Percentiles rank a stretch among this genome's conserved stretches.
These are phyloP conservation scores for Spencermartinsiella ligniputridi DNA, from an alignment of 1,139 yeast species.

Conservation along the genomic window DNA sequence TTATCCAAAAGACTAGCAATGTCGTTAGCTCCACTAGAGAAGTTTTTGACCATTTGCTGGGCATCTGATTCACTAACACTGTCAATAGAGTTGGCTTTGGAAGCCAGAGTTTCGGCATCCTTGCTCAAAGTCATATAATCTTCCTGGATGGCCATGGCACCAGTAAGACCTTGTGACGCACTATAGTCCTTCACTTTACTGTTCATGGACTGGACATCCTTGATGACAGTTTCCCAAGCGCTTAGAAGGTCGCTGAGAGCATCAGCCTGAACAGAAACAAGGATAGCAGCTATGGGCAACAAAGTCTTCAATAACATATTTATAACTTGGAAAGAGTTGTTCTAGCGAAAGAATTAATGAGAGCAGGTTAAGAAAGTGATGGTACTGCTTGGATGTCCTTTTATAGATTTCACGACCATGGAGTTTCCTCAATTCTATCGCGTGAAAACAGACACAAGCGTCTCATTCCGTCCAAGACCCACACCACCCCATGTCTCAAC, in stretches of 20 bases:
- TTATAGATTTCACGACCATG: no score
- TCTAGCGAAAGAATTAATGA: no score
- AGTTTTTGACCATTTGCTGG: background rate
- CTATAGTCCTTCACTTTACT: conserved; percentile 10
- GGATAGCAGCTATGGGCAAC: background rate
- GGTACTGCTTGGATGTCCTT: no score
- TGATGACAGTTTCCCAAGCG: background rate
- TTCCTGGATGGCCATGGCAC: conserved; percentile 23
- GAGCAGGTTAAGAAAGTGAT: no score
- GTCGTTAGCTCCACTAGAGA: background rate
- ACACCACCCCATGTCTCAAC: no score
- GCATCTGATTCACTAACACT: background rate
- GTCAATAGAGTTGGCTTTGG: conserved; percentile 4
- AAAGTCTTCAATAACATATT: background rate
- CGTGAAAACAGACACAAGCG: no score
- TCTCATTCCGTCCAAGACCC: no score
- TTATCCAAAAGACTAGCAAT: conserved; percentile 9
- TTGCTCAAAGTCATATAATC: conserved; percentile 12
- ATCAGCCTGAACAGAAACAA: background rate
- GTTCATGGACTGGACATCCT: background rate
- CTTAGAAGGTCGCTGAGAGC: background rate
- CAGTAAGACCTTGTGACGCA: conserved; percentile 18
- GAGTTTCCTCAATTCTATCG: no score
- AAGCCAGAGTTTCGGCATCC: conserved; percentile 11
- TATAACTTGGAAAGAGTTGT: no score